These are phyloP conservation scores for Orychophragmus violaceus DNA, from an alignment of 345 rosid genomes.

Conservation along the genomic window DNA sequence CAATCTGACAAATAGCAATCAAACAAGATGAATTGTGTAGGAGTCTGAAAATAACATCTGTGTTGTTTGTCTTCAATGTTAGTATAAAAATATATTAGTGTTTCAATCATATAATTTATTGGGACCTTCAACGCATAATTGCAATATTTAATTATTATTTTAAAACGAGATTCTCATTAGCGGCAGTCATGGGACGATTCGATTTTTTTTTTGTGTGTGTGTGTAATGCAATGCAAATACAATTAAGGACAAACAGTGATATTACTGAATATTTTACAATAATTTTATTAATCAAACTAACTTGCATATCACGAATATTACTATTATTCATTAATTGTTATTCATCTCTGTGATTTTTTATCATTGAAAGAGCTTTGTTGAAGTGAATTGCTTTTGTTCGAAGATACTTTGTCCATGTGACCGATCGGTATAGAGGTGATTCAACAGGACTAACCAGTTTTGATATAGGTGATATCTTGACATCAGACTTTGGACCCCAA, in stretches of 20 bases:
- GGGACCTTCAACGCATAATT: conserved; percentile 24
- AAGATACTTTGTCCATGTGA: conserved; percentile 49
- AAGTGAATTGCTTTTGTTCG: conserved; percentile 46
- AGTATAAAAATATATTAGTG: background rate
- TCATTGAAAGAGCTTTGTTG: conserved; percentile 48
- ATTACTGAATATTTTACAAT: background rate
- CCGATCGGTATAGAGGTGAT: conserved; percentile 36
- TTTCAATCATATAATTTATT: conserved; percentile 19
- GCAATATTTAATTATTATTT: background rate
- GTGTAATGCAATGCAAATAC: background rate
- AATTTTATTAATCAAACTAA: conserved; percentile 15
- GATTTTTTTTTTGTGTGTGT: too few relatives aligned
- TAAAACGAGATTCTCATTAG: background rate
- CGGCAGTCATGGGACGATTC: conserved; percentile 11
- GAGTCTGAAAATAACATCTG: conserved; percentile 15
- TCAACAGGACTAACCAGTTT: conserved; percentile 24
- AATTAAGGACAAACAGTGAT: background rate
- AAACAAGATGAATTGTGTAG: conserved; percentile 19
- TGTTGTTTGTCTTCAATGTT: conserved; percentile 8
- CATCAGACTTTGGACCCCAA: conserved; percentile 44
- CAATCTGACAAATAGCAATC: conserved; percentile 25
- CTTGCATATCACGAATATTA: background rate
- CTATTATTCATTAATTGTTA: background rate
- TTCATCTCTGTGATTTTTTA: conserved; percentile 22
- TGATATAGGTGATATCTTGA: conserved; percentile 36